Percentiles rank a stretch among this genome's conserved stretches.
These are phyloP conservation scores for Pyrenochaeta sp. DNA, from an alignment of 2,329 filamentous ascomycete genomes.

Conservation along the genomic window DNA sequence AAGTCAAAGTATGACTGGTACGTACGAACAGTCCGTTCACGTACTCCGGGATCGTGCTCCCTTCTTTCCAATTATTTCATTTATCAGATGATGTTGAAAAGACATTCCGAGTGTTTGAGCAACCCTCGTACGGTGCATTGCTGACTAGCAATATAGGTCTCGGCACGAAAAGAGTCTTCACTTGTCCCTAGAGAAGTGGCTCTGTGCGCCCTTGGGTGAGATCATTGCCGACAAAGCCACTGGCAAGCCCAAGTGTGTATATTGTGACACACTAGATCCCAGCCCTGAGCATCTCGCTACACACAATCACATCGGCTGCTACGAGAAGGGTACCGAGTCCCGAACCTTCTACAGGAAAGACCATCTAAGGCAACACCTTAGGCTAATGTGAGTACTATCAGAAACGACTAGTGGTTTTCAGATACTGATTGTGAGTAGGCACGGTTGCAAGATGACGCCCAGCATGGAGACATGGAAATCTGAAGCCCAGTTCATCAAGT, in stretches of 20 bases:
- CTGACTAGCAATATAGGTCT: slow-evolving; percentile 40
- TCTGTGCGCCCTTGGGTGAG: slow-evolving; percentile 67
- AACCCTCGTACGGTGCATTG: background rate
- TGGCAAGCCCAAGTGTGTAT: slow-evolving; percentile 66
- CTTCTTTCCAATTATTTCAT: no score
- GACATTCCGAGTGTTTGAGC: background rate
- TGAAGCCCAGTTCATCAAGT: slow-evolving; percentile 62
- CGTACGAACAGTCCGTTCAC: no score
- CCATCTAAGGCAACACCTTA: slow-evolving; percentile 68
- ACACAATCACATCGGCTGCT: slow-evolving; percentile 70
- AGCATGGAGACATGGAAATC: slow-evolving; percentile 72
- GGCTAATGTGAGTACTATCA: slow-evolving; percentile 55
- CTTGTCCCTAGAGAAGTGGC: slow-evolving; percentile 53
- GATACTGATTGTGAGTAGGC: slow-evolving; percentile 28
- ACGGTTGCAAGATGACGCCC: slow-evolving; percentile 67
- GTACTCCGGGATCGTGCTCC: no score
- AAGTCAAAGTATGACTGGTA: slow-evolving; percentile 53
- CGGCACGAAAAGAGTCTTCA: slow-evolving; percentile 52
- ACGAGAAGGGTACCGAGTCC: slow-evolving; percentile 71
- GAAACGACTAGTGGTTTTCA: slow-evolving; percentile 1
- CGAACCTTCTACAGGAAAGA: slow-evolving; percentile 71
- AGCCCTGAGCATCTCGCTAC: slow-evolving; percentile 64
- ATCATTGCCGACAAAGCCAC: slow-evolving; percentile 65
- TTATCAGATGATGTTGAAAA: no score
- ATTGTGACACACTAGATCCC: slow-evolving; percentile 65